Evolutionary conservation across 2,329 filamentous ascomycete genomes (phyloP).

Genomic region (Beauveria sp.): DNA sequence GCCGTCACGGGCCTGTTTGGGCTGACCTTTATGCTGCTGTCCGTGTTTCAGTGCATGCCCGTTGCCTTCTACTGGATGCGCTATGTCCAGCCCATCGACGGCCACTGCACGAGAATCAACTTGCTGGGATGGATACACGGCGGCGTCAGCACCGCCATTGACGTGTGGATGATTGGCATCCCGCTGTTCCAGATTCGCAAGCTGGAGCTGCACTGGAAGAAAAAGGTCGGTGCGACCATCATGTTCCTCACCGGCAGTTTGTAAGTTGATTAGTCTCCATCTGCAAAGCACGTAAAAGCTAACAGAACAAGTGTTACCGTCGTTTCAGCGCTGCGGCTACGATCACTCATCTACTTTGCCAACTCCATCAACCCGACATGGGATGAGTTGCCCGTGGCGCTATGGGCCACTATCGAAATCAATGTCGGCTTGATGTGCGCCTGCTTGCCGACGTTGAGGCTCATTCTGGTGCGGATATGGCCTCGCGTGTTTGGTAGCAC

Average conservation of each 20-base stretch:
- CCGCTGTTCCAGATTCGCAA: slow-evolving; percentile 38
- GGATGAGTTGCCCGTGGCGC: slow-evolving; percentile 13
- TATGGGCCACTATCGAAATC: slow-evolving; percentile 20
- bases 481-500: slow-evolving; percentile 8
- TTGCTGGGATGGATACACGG: slow-evolving; percentile 44
- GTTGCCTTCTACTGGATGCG: slow-evolving; percentile 44
- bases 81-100: slow-evolving; percentile 39
- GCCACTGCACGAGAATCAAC: slow-evolving; percentile 43
- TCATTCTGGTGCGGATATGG: slow-evolving; percentile 15
- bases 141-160: slow-evolving; percentile 42
- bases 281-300: neutral
- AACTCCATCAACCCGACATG: slow-evolving; percentile 17
- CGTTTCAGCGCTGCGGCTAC: slow-evolving; percentile 17
- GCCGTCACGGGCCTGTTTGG: slow-evolving; percentile 32
- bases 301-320: slow-evolving; percentile 15
- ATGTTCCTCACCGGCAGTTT: slow-evolving; percentile 45
- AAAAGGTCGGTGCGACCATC: slow-evolving; percentile 38
- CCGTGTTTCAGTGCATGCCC: slow-evolving; percentile 44
- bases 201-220: slow-evolving; percentile 38
- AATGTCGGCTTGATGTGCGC: slow-evolving; percentile 19
- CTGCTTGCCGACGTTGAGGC: slow-evolving; percentile 18
- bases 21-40: slow-evolving; percentile 34
- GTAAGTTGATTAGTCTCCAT: slow-evolving; percentile 20
- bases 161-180: slow-evolving; percentile 44
- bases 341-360: slow-evolving; percentile 16